Base-by-base conservation (phyloP, 345 rosid genomes). In the Streptanthus diversifolius region DNA sequence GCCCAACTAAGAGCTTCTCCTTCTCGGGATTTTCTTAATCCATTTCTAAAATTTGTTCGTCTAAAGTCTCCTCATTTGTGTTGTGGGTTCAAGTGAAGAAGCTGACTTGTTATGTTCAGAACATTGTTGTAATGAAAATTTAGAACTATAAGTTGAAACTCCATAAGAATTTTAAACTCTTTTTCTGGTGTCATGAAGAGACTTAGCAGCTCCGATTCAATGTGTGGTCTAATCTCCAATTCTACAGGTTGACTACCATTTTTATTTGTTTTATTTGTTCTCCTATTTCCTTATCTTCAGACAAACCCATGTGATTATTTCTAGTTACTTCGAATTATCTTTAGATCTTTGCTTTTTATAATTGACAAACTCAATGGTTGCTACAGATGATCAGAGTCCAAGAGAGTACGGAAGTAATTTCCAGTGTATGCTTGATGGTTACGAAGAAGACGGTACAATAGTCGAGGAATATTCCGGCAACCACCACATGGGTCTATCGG, bases 191-290 rank as follows among this genome's bases (percentile, higher is more conserved):
- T 32, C 80, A 93, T 91, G 98, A 93, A 93, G 87, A 86, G 97
- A 79, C 91, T 82, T 70, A 84, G 80, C 70, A 91, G 92, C 79
- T 86, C 97, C 70, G 98, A 89, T 80, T 91, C 97, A 57, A 41
- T 87, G 83, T 92, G 96, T 69, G 96, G 85, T 80, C 80, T 90
- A 75, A 86, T 87, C 77, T 85, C 96, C 69, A 81, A 90, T 72
- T 65, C 82, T 21, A 76, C 93, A 90, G 93, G 98, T 88, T 2
- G 41, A 18, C 33, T 61, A 48, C 39, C 35, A 25, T n/a, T 18
- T 11, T 30, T 49, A 17, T 12, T 25, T 60, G 52, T 19, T 62
- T 5, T 32, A n/a, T n/a, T n/a, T n/a, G n/a, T 29, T 19, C 19
- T 66, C 4, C 5, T 45, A 27, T 61, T 71, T 77, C 47, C 8